A percentile compares a stretch with the other conserved stretches of the same genome.
Conservation (phyloP, 768 basidiomycete genomes). For the Auricularia heimuer region DNA sequence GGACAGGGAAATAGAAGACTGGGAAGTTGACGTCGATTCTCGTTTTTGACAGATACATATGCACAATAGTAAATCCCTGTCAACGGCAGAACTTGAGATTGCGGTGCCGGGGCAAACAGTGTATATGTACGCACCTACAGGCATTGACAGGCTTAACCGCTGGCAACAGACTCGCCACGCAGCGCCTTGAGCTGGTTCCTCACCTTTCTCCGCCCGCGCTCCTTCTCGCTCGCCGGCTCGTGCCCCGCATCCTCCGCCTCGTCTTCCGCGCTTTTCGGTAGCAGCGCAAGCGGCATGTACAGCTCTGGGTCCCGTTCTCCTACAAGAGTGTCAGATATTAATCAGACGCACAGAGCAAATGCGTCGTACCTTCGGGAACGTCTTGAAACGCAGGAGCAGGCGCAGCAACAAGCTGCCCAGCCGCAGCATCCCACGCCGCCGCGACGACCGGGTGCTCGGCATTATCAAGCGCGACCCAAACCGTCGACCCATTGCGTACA, state of each 20-base stretch:
- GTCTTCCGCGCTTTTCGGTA: constrained; percentile 50
- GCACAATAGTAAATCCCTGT: too few species aligned
- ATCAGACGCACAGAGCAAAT: neutral
- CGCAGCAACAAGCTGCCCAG: constrained; percentile 25
- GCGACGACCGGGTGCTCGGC: constrained; percentile 20
- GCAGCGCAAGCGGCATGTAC: constrained; percentile 43
- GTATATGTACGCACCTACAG: too few species aligned
- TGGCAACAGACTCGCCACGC: neutral
- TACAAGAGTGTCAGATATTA: neutral
- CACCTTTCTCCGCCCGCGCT: neutral
- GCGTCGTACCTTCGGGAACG: constrained; percentile 35
- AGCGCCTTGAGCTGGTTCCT: neutral
- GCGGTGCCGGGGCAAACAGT: too few species aligned
- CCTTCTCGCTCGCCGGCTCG: constrained; percentile 7
- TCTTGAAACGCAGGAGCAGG: constrained; percentile 36
- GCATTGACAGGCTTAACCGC: too few species aligned
- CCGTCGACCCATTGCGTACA: constrained; percentile 24
- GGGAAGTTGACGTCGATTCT: too few species aligned
- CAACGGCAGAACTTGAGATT: too few species aligned
- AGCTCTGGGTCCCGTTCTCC: constrained; percentile 33
- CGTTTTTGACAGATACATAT: too few species aligned
- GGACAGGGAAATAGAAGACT: too few species aligned
- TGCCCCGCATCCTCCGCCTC: constrained; percentile 31
- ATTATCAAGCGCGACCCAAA: constrained; percentile 45
- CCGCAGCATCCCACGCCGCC: constrained; percentile 13